Conservation (phyloP, 106 monocot species). For the Cymbidium sinense region DNA sequence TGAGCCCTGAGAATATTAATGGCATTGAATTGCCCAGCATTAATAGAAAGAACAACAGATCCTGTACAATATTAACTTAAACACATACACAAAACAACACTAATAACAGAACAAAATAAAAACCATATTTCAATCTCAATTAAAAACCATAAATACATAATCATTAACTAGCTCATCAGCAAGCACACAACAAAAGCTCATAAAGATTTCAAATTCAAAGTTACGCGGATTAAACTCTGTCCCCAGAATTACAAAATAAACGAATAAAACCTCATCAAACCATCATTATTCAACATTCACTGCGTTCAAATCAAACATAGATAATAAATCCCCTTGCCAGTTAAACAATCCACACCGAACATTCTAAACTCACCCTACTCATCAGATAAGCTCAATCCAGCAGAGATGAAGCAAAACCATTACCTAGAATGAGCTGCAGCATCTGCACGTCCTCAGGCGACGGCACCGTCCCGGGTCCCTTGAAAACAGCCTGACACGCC, state of each 20-base stretch:
- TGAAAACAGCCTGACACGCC: constrained; percentile 52
- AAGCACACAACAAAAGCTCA: neutral
- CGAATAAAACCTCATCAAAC: neutral
- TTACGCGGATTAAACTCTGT: neutral
- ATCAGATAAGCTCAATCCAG: neutral
- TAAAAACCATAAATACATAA: neutral
- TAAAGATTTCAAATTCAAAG: neutral
- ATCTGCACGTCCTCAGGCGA: constrained; percentile 37
- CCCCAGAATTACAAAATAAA: neutral
- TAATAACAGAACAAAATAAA: neutral
- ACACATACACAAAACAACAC: neutral
- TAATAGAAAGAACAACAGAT: neutral
- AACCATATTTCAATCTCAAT: neutral
- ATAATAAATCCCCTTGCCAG: neutral
- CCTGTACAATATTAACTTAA: neutral
- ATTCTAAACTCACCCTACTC: neutral
- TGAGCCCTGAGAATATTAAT: neutral
- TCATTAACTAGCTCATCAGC: neutral
- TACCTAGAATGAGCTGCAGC: constrained; percentile 54
- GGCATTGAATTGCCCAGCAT: neutral
- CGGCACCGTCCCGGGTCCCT: constrained; percentile 62
- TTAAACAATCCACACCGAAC: no score
- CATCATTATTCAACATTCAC: neutral
- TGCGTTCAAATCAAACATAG: neutral
- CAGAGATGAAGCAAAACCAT: neutral